Base-by-base conservation (phyloP, 106 monocot species). In the Allium fistulosum region DNA sequence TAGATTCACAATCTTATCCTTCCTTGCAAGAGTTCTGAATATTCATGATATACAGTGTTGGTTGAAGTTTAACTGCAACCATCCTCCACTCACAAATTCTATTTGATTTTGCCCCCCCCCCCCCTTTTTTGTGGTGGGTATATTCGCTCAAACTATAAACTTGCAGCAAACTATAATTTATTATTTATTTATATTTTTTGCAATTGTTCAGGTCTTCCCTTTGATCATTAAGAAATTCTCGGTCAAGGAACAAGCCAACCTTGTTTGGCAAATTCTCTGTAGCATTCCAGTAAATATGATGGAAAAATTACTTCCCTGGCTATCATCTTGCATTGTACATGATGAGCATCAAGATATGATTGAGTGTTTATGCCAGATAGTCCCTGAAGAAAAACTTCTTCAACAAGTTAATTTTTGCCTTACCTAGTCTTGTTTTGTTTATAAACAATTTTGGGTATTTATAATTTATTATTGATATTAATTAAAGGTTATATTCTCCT, bases 221-320 rank as follows among this genome's bases (percentile, higher is more conserved):
- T 76, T 99, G 78, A 89, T 99, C 72, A 67, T 93, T 51, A 87
- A 87, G 67, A 93, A 93, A 73, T 99, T 93, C 74, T 93, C 93
- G 22, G 85, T 85, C 75, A 79, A 93, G 65, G 99, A 93, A 70
- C 93, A 99, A 67, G 93, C 99, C 75, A 77, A 83, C 74, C 72
- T 99, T 69, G 93, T 90, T 11, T 99, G 99, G 93, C 93, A 93
- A 66, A 93, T 99, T 62, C 51, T 99, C 2, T 99, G 93, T 75
- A 99, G 89, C 78, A 99, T 99, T 65, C 99, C 99, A 67, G 99
- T 99, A 45, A 93, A 83, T 66, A 99, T 90, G 90, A 79, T 99
- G 82, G 79, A 76, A 15, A 78, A 99, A 47, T 99, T 90, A 69
- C 77, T 99, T 77, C 87, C 93, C 47, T 93, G 92, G 93, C 83